Conservation (phyloP, 2,329 filamentous ascomycete species). For the Lachnellula hyalina region DNA sequence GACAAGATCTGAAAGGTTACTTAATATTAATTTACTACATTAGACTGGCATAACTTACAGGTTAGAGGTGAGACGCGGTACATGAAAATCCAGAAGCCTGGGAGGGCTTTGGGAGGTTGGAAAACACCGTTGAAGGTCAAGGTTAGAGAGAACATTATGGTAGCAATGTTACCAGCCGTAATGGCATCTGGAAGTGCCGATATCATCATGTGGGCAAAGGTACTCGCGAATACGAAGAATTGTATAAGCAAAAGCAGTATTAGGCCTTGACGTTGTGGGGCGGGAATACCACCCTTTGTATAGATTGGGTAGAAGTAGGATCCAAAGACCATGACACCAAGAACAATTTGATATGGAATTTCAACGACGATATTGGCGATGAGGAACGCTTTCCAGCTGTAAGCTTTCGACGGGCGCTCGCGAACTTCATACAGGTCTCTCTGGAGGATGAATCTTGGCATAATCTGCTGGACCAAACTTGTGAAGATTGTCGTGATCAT, state of each 20-base stretch:
- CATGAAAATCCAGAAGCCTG: constrained; percentile 81
- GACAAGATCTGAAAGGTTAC: constrained; percentile 58
- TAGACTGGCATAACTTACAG: constrained; percentile 25
- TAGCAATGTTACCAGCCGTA: constrained; percentile 71
- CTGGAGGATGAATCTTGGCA: constrained; percentile 66
- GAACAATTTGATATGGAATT: constrained; percentile 75
- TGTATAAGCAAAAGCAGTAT: constrained; percentile 71
- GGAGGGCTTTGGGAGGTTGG: constrained; percentile 56
- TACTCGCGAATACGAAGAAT: constrained; percentile 79
- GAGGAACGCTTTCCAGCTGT: constrained; percentile 34
- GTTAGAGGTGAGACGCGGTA: constrained; percentile 59
- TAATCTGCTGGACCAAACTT: constrained; percentile 58
- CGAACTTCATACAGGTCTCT: constrained; percentile 60
- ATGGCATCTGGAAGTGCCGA: constrained; percentile 71
- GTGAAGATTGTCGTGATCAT: constrained; percentile 67
- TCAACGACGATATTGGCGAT: constrained; percentile 63
- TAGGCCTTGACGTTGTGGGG: constrained; percentile 39
- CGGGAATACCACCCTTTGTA: constrained; percentile 54
- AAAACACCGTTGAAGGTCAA: constrained; percentile 76
- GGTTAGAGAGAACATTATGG: constrained; percentile 67
- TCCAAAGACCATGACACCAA: constrained; percentile 69
- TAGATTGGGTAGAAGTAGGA: constrained; percentile 74
- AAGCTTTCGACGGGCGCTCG: constrained; percentile 31
- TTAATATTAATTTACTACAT: not conserved
- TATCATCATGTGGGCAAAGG: constrained; percentile 76